Evolutionary conservation across 306 rosid species (phyloP), one percentile per base, ranked within the genome.

Genomic region (Erythrophleum fordii): DNA sequence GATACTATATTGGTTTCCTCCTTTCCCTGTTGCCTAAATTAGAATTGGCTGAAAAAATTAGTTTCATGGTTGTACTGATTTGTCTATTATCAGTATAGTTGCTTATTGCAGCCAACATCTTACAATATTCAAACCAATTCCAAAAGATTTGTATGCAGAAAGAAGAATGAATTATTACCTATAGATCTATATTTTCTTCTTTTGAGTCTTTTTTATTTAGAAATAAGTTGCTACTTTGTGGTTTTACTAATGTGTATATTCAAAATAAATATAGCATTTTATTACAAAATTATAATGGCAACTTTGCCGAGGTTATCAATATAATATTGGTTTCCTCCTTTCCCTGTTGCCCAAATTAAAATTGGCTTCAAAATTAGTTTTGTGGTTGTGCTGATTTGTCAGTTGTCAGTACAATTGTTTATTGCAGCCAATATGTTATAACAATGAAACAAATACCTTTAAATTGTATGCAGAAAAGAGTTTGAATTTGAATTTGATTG

Each of bases 1-100:
- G 11, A 69, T 85, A 6, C 10, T 2, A 18, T 62, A 23, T 85
- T 65, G 87, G 60, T 87, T 77, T 52, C 89, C 90, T 86, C 87
- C 75, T 87, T 89, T 88, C 91, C 92, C 88, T 91, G 93, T 86
- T 86, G 90, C 96, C 89, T 73, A 87, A 9, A 91, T 46, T 69
- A 70, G 17, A 58, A 26, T 22, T 76, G 81, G 84, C 85, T 79
- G 55, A 18, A 29, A 37, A 51, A 64, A 23, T 14, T 68, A 3
- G 7, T 37, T 39, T 67, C 20, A 9, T 51, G 4, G 45, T 11
- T 23, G 61, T 73, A 35, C 75, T 70, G 83, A 73, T 75, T 44
- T 76, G 14, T 29, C 23, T 45, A 4, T 44, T 51, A 37, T 76
- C 77, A 69, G 75, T 65, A 28, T 67, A 34, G 17, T 79, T 44